Conservation (phyloP, 805 yeast genomes). For the Saccharomyces jurei region DNA sequence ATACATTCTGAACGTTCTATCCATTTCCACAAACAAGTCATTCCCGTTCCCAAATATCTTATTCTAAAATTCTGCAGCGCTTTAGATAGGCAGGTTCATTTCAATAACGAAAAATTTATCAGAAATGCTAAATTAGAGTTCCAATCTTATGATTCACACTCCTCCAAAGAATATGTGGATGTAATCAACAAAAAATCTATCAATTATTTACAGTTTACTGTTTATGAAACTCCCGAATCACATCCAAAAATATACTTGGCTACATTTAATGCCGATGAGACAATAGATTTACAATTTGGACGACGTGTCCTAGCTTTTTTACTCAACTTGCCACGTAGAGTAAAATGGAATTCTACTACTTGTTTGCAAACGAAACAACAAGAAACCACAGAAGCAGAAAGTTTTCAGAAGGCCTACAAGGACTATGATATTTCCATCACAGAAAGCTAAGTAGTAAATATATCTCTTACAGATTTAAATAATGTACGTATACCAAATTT, state of each 20-base stretch:
- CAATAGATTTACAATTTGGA: slow-evolving; percentile 75
- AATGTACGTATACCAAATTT: not conserved
- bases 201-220: slow-evolving; percentile 31
- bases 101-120: slow-evolving; percentile 42
- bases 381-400: slow-evolving; percentile 56
- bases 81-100: slow-evolving; percentile 36
- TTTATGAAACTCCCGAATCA: slow-evolving; percentile 27
- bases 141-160: slow-evolving; percentile 21
- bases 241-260: slow-evolving; percentile 29
- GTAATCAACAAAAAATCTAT: slow-evolving; percentile 23
- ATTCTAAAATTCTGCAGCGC: slow-evolving; percentile 38
- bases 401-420: slow-evolving; percentile 49
- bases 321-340: slow-evolving; percentile 50
- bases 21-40: slow-evolving; percentile 69
- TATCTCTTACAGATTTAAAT: not conserved
- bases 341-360: slow-evolving; percentile 56
- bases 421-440: slow-evolving; percentile 44
- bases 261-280: slow-evolving; percentile 27
- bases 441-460: not conserved
- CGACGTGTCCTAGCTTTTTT: slow-evolving; percentile 66
- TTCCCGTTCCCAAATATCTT: slow-evolving; percentile 52
- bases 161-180: slow-evolving; percentile 23
- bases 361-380: slow-evolving; percentile 58
- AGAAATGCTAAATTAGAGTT: slow-evolving; percentile 40
- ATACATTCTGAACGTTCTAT: slow-evolving; percentile 55